Evolutionary conservation across 306 rosid species (phyloP).

Genomic region (Gynostemma pentaphyllum): DNA sequence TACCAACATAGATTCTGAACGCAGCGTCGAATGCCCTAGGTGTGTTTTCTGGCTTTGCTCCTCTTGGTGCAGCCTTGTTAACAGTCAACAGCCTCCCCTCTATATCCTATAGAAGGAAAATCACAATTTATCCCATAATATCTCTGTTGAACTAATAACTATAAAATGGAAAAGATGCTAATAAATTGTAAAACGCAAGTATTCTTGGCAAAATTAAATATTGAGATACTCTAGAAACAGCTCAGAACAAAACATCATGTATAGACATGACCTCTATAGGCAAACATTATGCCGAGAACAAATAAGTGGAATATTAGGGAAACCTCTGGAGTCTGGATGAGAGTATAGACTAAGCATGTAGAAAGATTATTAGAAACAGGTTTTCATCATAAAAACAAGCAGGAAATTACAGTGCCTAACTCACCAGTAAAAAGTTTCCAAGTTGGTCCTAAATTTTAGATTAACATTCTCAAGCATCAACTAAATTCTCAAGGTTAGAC

Average conservation of each 20-base stretch:
- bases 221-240: not conserved
- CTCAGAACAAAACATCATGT: not conserved
- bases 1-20: constrained; percentile 64
- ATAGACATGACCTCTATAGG: not conserved
- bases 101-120: constrained; percentile 37
- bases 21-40: constrained; percentile 32
- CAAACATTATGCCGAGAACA: not conserved
- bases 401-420: not conserved
- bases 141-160: not conserved
- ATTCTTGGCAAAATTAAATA: not conserved
- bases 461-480: not conserved
- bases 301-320: not conserved
- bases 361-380: not conserved
- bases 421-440: not conserved
- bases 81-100: constrained; percentile 73
- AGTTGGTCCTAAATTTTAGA: not conserved
- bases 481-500: not conserved
- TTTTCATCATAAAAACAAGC: not conserved
- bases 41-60: constrained; percentile 46
- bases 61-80: constrained; percentile 88
- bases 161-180: not conserved
- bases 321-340: too few species aligned
- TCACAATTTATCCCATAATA: not conserved
- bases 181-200: not conserved
- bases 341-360: not conserved